Base-by-base conservation (phyloP, 176 grass and related monocot species). In the Oryza punctata region DNA sequence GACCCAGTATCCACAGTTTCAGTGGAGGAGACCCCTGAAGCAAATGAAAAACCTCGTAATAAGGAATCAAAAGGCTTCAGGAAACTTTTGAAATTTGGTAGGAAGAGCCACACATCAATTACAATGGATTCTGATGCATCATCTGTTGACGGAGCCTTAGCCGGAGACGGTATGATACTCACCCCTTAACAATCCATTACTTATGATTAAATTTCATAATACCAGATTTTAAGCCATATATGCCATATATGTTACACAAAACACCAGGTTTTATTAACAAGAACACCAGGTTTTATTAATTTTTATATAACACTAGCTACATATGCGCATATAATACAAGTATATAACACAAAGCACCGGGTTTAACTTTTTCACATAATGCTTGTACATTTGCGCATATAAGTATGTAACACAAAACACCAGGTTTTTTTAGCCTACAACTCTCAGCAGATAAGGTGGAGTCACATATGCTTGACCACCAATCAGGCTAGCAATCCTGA, bases 81-180 rank as follows among this genome's bases (percentile, higher is more conserved):
- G 67, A 98, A 98, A 80, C 83, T 98, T 70, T 66, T 96, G 73
- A 98, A 96, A 78, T 96, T 98, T 74, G 96, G 93, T 66, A 91
- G 89, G 80, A 98, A 94, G 90, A 88, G 65, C 75, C 88, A 94
- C 15, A 24, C 44, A 37, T 89, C 89, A 67, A 85, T 71, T 29
- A 75, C 92, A 29, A 68, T 63, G 15, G 87, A 91, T 65, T 86
- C 89, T 1, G 89, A 91, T 80, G 84, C 70, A 11, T 88, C 83
- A n/a, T 92, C 93, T n/a, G 49, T 94, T 61, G 93, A 90, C 32
- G 91, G 94, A 70, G 75, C 79, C 72, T 18, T 82, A 15, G 25
- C 81, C 1, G 30, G 85, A 77, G 89, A 99, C 85, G 96, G 96
- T 99, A 92, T 78, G 78, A 65, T 44, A 74, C 18, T 61, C 67